phyloP scores from a whole-genome alignment of 1,284 basidiomycete species.

The Trichosporon ovoides region DNA sequence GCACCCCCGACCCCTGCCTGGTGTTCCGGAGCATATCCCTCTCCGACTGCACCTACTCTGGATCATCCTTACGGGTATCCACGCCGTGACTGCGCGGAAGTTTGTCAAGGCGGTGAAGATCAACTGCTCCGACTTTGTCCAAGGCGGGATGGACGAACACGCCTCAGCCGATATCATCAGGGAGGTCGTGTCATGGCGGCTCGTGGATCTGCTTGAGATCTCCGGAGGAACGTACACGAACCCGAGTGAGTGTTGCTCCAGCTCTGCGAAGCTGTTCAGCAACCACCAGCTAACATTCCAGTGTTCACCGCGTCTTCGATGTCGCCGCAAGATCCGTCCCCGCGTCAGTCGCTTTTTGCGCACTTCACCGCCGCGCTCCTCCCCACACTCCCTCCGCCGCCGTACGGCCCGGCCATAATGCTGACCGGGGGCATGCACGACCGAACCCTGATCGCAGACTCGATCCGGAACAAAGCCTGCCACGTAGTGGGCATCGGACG shows the following conservation, averaged over 20 bases:
- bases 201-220: conserved; percentile 48
- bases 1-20: conserved; percentile 56
- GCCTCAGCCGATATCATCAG: conserved; percentile 36
- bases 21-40: conserved; percentile 48
- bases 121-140: conserved; percentile 77
- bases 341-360: conserved; percentile 40
- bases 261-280: too few species aligned
- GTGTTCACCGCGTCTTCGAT: conserved; percentile 9
- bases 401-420: conserved; percentile 40
- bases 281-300: conserved; percentile 16
- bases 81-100: conserved; percentile 54
- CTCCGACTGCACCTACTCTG: conserved; percentile 59
- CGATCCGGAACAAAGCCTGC: conserved; percentile 31
- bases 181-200: conserved; percentile 52
- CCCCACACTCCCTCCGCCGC: conserved; percentile 31
- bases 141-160: conserved; percentile 47
- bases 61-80: conserved; percentile 61
- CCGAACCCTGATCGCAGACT: conserved; percentile 31
- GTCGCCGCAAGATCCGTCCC: conserved; percentile 10
- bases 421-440: conserved; percentile 43
- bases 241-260: conserved; percentile 27
- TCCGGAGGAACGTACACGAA: conserved; percentile 44
- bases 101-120: conserved; percentile 83
- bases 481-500: conserved; percentile 43
- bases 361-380: conserved; percentile 39